Evolutionary conservation across 768 basidiomycete species (phyloP).

Genomic region (Hericium erinaceus): DNA sequence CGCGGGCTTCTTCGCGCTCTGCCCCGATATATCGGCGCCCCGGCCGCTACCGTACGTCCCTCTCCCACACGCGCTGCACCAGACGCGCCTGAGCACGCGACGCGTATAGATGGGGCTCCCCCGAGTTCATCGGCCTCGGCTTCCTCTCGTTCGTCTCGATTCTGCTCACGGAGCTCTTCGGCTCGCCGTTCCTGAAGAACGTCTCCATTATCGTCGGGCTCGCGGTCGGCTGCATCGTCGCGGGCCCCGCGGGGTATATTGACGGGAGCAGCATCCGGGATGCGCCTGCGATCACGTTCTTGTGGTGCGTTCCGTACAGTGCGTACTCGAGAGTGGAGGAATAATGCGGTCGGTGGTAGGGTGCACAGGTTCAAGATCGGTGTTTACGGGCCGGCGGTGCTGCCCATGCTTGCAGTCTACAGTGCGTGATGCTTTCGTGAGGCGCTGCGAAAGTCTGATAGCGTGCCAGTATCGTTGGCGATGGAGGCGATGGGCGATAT

Average conservation of each 20-base stretch:
- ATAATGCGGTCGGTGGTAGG: constrained; percentile 25
- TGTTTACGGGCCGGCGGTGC: constrained; percentile 62
- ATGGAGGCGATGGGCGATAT: constrained; percentile 87
- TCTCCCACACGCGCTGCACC: neutral
- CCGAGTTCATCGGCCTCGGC: constrained; percentile 79
- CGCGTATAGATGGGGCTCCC: constrained; percentile 57
- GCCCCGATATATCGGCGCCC: constrained; percentile 64
- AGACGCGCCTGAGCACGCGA: neutral
- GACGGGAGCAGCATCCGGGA: constrained; percentile 52
- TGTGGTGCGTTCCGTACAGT: constrained; percentile 38
- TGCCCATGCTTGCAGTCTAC: constrained; percentile 56
- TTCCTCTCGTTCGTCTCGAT: constrained; percentile 76
- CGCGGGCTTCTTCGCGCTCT: constrained; percentile 59
- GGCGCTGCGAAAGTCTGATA: neutral
- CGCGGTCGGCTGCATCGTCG: constrained; percentile 70
- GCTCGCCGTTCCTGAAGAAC: constrained; percentile 80
- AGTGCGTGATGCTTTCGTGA: constrained; percentile 23
- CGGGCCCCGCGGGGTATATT: constrained; percentile 73
- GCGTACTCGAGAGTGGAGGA: neutral
- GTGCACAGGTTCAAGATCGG: constrained; percentile 69
- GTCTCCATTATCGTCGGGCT: constrained; percentile 69
- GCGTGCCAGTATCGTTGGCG: constrained; percentile 47
- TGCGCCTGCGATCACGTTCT: constrained; percentile 73
- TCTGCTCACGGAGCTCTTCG: constrained; percentile 73
- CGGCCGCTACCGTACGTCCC: constrained; percentile 48